Percentiles rank a stretch among this genome's conserved stretches.
Evolutionary conservation across 108 stramenopile species (phyloP).

Genomic region (Stephanodiscus minutulus): DNA sequence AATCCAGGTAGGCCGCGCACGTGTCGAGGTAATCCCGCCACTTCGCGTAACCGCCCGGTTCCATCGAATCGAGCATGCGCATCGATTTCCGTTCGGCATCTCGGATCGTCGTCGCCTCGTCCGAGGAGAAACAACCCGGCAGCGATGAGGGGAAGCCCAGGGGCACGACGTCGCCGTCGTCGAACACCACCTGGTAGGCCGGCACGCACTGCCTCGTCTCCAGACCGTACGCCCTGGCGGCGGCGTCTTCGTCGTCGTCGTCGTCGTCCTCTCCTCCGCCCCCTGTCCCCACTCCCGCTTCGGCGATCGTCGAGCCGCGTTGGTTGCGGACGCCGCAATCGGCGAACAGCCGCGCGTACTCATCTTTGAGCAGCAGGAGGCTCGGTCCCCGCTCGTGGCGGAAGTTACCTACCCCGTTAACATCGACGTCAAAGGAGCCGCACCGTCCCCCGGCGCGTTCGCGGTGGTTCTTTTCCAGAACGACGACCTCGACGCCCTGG

Average conservation of each 20-base stretch:
- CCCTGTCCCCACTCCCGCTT: slow-evolving; percentile 49
- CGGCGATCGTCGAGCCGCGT: not conserved
- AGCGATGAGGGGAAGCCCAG: slow-evolving; percentile 64
- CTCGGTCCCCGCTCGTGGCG: slow-evolving; percentile 84
- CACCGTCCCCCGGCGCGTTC: slow-evolving; percentile 60
- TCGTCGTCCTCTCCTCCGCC: slow-evolving; percentile 42
- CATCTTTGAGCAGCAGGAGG: slow-evolving; percentile 63
- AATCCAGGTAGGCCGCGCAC: slow-evolving; percentile 72
- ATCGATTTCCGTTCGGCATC: slow-evolving; percentile 42
- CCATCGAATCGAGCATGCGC: slow-evolving; percentile 58
- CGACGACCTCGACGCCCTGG: slow-evolving; percentile 45
- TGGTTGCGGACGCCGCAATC: slow-evolving; percentile 38
- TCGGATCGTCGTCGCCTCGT: too few species aligned
- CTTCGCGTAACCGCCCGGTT: slow-evolving; percentile 60
- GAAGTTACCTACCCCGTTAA: slow-evolving; percentile 53
- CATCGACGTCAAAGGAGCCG: slow-evolving; percentile 64
- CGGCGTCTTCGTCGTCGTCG: not conserved
- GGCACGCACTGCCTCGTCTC: slow-evolving; percentile 69
- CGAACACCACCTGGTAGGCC: slow-evolving; percentile 85
- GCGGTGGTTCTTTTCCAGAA: slow-evolving; percentile 66
- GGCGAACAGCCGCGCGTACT: slow-evolving; percentile 63
- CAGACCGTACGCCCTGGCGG: slow-evolving; percentile 64
- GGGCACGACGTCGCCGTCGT: slow-evolving; percentile 69
- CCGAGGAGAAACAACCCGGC: too few species aligned
- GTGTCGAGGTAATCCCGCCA: slow-evolving; percentile 76